These are phyloP conservation scores for Larix kaempferi DNA, from an alignment of 75 land plant species.

Conservation along the genomic window DNA sequence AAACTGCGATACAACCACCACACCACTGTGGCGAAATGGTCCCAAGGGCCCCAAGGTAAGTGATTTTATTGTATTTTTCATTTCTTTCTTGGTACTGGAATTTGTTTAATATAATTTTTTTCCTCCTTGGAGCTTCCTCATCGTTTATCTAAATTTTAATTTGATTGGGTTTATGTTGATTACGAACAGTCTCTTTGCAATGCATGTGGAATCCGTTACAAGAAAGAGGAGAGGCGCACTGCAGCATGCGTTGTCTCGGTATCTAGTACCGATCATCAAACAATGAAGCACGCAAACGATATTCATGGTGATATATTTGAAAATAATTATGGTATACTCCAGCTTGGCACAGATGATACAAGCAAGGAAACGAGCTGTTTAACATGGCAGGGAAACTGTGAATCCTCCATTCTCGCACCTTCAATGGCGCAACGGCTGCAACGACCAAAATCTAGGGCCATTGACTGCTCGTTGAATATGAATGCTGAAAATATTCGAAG, in stretches of 20 bases:
- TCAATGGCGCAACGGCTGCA: background rate
- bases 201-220: conserved; percentile 41
- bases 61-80: background rate
- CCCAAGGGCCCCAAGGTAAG: conserved; percentile 44
- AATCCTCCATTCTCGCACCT: background rate
- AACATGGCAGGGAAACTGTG: conserved; percentile 7
- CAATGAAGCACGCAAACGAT: background rate
- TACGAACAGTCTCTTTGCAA: conserved; percentile 34
- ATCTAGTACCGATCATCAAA: background rate
- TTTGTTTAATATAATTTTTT: background rate
- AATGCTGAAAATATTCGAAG: background rate
- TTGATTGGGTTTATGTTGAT: background rate
- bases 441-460: background rate
- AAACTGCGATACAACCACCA: conserved; percentile 37
- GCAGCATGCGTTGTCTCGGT: background rate
- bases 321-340: background rate
- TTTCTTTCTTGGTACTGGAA: background rate
- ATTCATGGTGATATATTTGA: background rate
- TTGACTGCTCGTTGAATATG: background rate
- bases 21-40: conserved; percentile 44
- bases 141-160: background rate
- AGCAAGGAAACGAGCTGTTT: background rate
- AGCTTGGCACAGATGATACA: background rate
- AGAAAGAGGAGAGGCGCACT: conserved; percentile 30
- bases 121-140: conserved; percentile 1